phyloP scores from a whole-genome alignment of 495 filamentous ascomycete genomes.

The Cryomyces minteri region DNA sequence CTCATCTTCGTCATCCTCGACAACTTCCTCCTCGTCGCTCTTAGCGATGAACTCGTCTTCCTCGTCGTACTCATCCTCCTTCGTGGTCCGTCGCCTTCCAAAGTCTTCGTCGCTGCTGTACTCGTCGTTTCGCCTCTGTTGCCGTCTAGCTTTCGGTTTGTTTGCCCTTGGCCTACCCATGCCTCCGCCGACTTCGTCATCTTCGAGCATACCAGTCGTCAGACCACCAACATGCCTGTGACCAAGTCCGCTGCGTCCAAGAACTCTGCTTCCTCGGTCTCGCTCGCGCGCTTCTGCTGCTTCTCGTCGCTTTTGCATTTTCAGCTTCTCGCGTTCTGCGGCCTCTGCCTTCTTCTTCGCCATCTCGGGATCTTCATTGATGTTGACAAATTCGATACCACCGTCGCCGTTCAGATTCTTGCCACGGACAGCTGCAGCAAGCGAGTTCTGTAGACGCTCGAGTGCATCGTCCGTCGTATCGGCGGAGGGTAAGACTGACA shows the following conservation, averaged over 20 bases:
- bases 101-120: slow-evolving; percentile 30
- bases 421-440: slow-evolving; percentile 38
- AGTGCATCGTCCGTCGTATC: slow-evolving; percentile 61
- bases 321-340: slow-evolving; percentile 16
- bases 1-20: slow-evolving; percentile 36
- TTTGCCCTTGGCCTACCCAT: background rate
- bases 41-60: slow-evolving; percentile 34
- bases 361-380: slow-evolving; percentile 63
- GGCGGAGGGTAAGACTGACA: slow-evolving; percentile 51
- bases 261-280: slow-evolving; percentile 35
- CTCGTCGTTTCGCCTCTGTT: slow-evolving; percentile 10
- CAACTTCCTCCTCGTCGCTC: slow-evolving; percentile 35
- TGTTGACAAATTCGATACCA: slow-evolving; percentile 32
- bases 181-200: slow-evolving; percentile 45
- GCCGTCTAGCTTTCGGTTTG: background rate
- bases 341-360: slow-evolving; percentile 54
- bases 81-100: slow-evolving; percentile 36
- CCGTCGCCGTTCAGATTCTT: slow-evolving; percentile 40
- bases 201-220: slow-evolving; percentile 58
- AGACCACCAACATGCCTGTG: slow-evolving; percentile 36
- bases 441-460: slow-evolving; percentile 42
- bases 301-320: slow-evolving; percentile 10
- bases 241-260: slow-evolving; percentile 19
- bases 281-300: slow-evolving; percentile 35
- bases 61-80: slow-evolving; percentile 58